Evolutionary conservation across 208 protist species (phyloP), one percentile per base, ranked within the genome.

Genomic region (Trypanosoma mega): DNA sequence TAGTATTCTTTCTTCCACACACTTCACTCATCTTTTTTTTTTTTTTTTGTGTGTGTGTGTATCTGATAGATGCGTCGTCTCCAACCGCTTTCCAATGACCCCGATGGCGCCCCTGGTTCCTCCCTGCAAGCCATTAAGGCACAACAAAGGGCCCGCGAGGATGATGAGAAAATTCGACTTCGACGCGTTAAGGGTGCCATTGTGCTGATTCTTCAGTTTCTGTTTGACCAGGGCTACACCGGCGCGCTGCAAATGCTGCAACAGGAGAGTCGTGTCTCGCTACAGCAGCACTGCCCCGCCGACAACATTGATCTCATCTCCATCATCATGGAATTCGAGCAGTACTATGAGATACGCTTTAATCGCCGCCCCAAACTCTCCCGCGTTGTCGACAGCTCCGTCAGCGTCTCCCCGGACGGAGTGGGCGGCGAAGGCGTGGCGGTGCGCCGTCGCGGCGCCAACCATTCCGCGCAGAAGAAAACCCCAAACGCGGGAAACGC

Each of bases 301-400:
- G 92, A 97, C 70, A 97, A 97, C 63, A 85, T 97, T 59, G 89
- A 96, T 74, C 71, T 97, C 14, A 56, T 92, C 21, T 78, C 72
- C 18, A 67, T 94, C 29, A 57, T 95, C 7, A 57, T 67, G 16
- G 87, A 97, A 62, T 97, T 77, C 61, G 92, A 97, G 69, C 74
- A 96, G 29, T 96, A 91, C 67, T 93, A 89, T 73, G 73, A 93
- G 55, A 82, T 94, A 55, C 89, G 89, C 36, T 86, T 85, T 52
- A 78, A 86, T 44, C 78, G 82, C n/a, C 79, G 80, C 34, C 87
- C 87, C 4, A 92, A 90, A 51, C 65, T 97, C 2, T 94, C 90
- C 51, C 83, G 89, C 37, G 61, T 52, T 11, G 59, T 71, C 18
- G 68, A 69, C 9, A 72, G 72, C 14, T 33, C 12, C 5, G 21